Evolutionary conservation across 225 moss, liverwort and hornwort genomes (phyloP).

Genomic region (Climacium dendroides): DNA sequence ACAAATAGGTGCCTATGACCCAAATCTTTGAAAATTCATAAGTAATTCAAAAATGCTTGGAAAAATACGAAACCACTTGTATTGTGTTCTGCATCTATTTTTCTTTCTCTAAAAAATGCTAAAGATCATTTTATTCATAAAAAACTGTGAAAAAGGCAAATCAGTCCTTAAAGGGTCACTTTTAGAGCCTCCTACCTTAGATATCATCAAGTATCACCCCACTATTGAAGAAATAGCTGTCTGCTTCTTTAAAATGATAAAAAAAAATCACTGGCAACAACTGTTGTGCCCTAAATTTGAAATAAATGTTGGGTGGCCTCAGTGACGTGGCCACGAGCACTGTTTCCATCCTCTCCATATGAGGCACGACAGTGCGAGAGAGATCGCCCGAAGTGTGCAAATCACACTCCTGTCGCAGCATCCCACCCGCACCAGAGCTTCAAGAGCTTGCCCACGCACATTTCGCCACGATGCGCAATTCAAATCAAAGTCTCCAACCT

Average conservation of each 20-base stretch:
- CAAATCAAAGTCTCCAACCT: no score
- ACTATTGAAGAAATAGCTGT: background rate
- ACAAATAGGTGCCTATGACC: no score
- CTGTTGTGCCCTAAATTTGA: background rate
- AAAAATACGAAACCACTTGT: no score
- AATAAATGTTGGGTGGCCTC: background rate
- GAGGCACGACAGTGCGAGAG: background rate
- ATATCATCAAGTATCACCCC: background rate
- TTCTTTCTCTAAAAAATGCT: no score
- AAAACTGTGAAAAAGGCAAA: no score
- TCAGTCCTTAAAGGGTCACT: no score
- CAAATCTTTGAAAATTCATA: no score
- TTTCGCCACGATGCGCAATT: background rate
- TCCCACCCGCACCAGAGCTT: background rate
- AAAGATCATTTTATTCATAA: no score
- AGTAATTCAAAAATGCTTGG: no score
- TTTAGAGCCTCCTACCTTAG: no score
- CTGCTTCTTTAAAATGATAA: background rate
- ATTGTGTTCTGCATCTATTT: no score
- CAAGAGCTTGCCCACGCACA: background rate
- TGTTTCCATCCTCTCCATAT: no score
- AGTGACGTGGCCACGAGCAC: background rate
- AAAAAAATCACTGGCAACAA: background rate
- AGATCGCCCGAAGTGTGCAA: background rate
- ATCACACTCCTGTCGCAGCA: background rate